Conservation (phyloP, 345 rosid species). For the Lumnitzera littorea region DNA sequence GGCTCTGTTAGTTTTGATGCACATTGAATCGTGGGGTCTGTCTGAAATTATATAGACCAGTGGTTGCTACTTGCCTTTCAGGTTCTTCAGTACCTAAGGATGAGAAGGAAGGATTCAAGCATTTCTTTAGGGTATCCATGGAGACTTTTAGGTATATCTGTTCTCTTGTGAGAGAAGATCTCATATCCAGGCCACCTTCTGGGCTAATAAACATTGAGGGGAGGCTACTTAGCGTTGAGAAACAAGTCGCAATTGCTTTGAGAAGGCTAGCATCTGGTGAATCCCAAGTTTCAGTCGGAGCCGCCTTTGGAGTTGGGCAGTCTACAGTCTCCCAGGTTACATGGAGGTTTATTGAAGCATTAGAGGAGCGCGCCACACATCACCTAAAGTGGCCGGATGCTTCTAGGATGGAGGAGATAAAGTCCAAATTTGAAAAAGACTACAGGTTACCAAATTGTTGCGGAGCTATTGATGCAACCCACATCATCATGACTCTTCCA, state of each 20-base stretch:
- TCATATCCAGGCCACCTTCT: slow-evolving; percentile 85
- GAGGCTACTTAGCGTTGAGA: slow-evolving; percentile 91
- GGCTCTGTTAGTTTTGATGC: not conserved
- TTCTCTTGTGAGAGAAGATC: slow-evolving; percentile 83
- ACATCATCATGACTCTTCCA: slow-evolving; percentile 84
- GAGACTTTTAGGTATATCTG: slow-evolving; percentile 79
- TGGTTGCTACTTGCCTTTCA: slow-evolving; percentile 16
- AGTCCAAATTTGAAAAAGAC: slow-evolving; percentile 47
- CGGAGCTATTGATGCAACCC: slow-evolving; percentile 84
- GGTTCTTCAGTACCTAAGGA: slow-evolving; percentile 36
- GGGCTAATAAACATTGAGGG: slow-evolving; percentile 97
- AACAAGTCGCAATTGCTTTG: slow-evolving; percentile 88
- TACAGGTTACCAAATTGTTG: slow-evolving; percentile 88
- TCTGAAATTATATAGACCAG: not conserved
- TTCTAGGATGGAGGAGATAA: slow-evolving; percentile 51
- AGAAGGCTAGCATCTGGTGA: slow-evolving; percentile 92
- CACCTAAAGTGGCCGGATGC: slow-evolving; percentile 86
- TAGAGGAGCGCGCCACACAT: slow-evolving; percentile 83
- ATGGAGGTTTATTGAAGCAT: slow-evolving; percentile 96
- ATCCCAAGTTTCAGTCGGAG: slow-evolving; percentile 92
- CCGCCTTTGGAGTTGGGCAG: slow-evolving; percentile 88
- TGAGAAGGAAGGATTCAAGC: slow-evolving; percentile 87
- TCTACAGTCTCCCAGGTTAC: slow-evolving; percentile 98
- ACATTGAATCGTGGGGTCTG: not conserved
- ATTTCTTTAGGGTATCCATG: slow-evolving; percentile 80